These are phyloP conservation scores for Artemisia annua DNA, from an alignment of 129 eudicot genomes.

Conservation along the genomic window DNA sequence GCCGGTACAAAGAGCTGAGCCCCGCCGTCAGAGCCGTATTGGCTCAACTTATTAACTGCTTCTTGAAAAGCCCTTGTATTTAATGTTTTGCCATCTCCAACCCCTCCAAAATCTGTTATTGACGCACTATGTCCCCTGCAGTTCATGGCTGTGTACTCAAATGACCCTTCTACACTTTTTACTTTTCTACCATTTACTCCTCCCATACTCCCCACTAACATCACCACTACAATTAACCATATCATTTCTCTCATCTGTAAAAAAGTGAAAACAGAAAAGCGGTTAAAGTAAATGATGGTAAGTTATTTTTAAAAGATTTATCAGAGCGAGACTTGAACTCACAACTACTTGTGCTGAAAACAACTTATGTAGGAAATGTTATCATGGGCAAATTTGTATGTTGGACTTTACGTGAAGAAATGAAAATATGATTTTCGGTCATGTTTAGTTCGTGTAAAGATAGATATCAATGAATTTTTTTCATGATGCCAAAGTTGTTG, in stretches of 20 bases:
- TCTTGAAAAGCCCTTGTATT: slow-evolving; percentile 79
- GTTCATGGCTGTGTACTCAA: slow-evolving; percentile 71
- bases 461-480: background rate
- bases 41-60: slow-evolving; percentile 58
- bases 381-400: no score
- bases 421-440: background rate
- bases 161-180: slow-evolving; percentile 25
- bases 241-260: slow-evolving; percentile 38
- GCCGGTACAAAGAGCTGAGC: slow-evolving; percentile 84
- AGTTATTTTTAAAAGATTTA: no score
- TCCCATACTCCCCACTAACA: slow-evolving; percentile 27
- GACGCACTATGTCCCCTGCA: slow-evolving; percentile 88
- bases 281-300: background rate
- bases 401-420: background rate
- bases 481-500: background rate
- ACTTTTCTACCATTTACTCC: slow-evolving; percentile 54
- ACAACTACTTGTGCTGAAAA: no score
- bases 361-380: background rate
- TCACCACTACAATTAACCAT: slow-evolving; percentile 35
- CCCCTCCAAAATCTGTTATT: slow-evolving; percentile 77
- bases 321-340: no score
- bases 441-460: slow-evolving; percentile 1
- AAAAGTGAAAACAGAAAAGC: background rate
- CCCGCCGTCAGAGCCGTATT: slow-evolving; percentile 74
- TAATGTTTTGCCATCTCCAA: slow-evolving; percentile 84